Base-by-base conservation (phyloP, 2,329 filamentous ascomycete species). In the Botryotinia convoluta region DNA sequence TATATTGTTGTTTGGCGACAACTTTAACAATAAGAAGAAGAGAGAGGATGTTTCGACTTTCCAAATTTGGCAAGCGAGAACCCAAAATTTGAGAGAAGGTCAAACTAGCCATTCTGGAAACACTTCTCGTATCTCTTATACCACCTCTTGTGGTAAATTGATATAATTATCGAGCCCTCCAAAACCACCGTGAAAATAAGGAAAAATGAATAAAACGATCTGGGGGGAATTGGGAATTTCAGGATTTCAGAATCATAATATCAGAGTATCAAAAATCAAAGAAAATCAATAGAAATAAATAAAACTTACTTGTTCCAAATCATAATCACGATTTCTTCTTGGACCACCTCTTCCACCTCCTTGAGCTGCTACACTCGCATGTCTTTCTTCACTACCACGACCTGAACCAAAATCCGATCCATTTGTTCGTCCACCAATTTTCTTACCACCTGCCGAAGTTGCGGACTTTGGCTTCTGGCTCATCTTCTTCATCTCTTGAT, bases 231-330 rank as follows among this genome's bases (percentile, higher is more conserved):
- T 3, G 60, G 2, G 37, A 3, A 29, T 20, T 22, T 45, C 10
- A 51, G 45, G 26, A 26, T 37, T 51, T 51, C 10, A 51, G 42
- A 32, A 29, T 67, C n/a, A n/a, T 12, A 48, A 44, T 12, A 37
- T 29, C 22, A 10, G 39, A 29, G 16, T n/a, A 22, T 35, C 8
- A 61, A n/a, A 42, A 76, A 77, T 59, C 10, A 51, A 73, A 73
- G 77, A 75, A 75, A 74, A 74, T 70, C 42, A 75, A 75, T 62
- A 80, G 63, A 59, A 48, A 61, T 32, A 88, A 86, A n/a, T 3
- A 16, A 94, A 94, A 87, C 88, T 87, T 81, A 94, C 93, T 86
- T 91, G 91, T 81, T 97, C 93, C 71, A 96, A 87, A 75, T 97
- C 93, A 82, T 91, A 93, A 79, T 97, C 93, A 74, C 93, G 89